Evolutionary conservation across 805 yeast species (phyloP).

Genomic region (Zygoascus flipseniorum): DNA sequence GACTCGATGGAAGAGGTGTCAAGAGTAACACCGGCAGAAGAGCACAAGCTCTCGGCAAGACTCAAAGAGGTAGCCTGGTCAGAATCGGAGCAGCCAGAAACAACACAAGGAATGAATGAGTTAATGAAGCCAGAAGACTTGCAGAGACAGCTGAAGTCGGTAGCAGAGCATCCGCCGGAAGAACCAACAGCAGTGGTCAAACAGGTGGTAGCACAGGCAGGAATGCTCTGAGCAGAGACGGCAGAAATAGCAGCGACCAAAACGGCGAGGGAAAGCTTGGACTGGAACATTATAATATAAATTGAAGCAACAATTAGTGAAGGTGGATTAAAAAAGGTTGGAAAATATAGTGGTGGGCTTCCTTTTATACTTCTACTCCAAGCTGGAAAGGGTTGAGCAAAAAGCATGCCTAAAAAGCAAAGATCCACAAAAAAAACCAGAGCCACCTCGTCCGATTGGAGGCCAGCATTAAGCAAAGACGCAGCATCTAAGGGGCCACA

Average conservation of each 20-base stretch:
- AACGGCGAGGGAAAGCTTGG: neutral
- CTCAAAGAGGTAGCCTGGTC: neutral
- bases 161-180: constrained; percentile 21
- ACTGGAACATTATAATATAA: neutral
- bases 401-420: neutral
- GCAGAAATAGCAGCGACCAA: constrained; percentile 12
- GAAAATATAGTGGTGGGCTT: neutral
- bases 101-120: constrained; percentile 2
- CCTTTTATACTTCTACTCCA: neutral
- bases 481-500: neutral
- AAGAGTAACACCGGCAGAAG: constrained; percentile 1
- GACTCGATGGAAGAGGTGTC: neutral
- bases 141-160: constrained; percentile 6
- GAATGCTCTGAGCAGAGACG: constrained; percentile 19
- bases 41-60: neutral
- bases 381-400: neutral
- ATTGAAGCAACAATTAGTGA: neutral
- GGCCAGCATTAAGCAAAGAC: neutral
- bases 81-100: neutral
- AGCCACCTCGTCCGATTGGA: neutral
- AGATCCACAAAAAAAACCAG: neutral
- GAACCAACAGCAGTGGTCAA: constrained; percentile 24
- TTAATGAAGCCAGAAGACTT: neutral
- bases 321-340: neutral
- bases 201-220: constrained; percentile 35